Conservation (phyloP, 2,329 filamentous ascomycete genomes). For the Phialophora verrucosa region DNA sequence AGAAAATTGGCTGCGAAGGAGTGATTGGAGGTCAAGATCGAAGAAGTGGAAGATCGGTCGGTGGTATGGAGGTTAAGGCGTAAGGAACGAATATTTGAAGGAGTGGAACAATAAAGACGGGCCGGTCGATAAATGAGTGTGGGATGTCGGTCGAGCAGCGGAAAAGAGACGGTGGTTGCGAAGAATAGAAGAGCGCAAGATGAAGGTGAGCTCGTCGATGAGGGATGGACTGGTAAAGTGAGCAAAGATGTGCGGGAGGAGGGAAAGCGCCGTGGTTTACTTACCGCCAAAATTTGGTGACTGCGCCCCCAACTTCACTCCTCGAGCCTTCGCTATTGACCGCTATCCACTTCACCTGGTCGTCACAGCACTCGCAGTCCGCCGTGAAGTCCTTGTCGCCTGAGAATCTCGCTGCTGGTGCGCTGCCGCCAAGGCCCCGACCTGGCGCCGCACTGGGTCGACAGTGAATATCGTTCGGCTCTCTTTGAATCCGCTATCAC, state of each 20-base stretch:
- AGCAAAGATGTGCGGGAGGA: neutral
- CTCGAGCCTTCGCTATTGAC: neutral
- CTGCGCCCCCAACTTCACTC: conserved; percentile 3
- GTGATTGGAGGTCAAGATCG: conserved; percentile 11
- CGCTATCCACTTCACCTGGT: conserved; percentile 7
- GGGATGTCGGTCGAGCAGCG: neutral
- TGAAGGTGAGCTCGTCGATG: conserved; percentile 1
- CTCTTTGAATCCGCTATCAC: neutral
- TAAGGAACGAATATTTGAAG: conserved; percentile 18
- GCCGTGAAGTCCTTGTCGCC: neutral
- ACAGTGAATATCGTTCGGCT: neutral
- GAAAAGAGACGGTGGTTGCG: neutral
- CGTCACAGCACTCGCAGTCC: neutral
- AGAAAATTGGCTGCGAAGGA: neutral
- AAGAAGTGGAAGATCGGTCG: conserved; percentile 3
- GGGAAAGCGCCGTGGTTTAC: conserved; percentile 1
- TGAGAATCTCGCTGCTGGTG: neutral
- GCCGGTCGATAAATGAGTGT: conserved; percentile 18
- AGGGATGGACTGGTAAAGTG: conserved; percentile 1
- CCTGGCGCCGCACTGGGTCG: neutral
- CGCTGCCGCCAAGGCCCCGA: conserved; percentile 4
- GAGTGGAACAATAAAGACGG: conserved; percentile 16
- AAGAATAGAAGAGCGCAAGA: neutral
- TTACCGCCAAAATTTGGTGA: conserved; percentile 11
- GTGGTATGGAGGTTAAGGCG: neutral